Percentiles rank a stretch among this genome's conserved stretches.
Conservation (phyloP, 2,329 filamentous ascomycete species). For the Xylariomycetidae sp. region DNA sequence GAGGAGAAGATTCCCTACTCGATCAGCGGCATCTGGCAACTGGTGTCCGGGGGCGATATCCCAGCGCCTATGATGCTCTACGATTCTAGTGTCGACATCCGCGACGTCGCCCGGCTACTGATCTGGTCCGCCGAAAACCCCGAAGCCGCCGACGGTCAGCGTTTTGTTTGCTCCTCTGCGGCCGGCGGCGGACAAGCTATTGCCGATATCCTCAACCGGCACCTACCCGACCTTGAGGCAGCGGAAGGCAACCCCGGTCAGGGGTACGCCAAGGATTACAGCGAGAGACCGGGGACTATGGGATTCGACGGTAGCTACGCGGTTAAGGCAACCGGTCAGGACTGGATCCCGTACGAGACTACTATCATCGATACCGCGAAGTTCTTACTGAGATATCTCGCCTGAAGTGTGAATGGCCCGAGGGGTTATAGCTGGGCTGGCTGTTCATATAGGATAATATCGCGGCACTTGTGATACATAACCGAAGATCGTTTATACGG, state of each 20-base stretch:
- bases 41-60: conserved; percentile 16
- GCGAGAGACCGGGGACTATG: too few relatives aligned
- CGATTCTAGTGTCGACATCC: conserved; percentile 18
- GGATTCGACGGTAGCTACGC: conserved; percentile 26
- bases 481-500: too few relatives aligned
- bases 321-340: conserved; percentile 21
- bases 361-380: conserved; percentile 17
- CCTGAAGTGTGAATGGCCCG: too few relatives aligned
- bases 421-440: too few relatives aligned
- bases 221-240: too few relatives aligned
- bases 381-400: conserved; percentile 16
- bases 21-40: conserved; percentile 15
- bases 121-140: conserved; percentile 20
- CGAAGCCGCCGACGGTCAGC: conserved; percentile 18
- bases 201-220: conserved; percentile 23
- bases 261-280: conserved; percentile 19
- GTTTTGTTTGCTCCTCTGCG: conserved; percentile 20
- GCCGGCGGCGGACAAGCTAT: conserved; percentile 20
- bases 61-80: conserved; percentile 18
- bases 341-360: conserved; percentile 29
- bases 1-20: conserved; percentile 17
- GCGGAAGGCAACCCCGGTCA: too few relatives aligned
- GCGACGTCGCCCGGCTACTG: conserved; percentile 23
- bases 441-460: too few relatives aligned
- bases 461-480: too few relatives aligned